These are phyloP conservation scores for Aureobasidium musti DNA, from an alignment of 2,329 filamentous ascomycete genomes.

Conservation along the genomic window DNA sequence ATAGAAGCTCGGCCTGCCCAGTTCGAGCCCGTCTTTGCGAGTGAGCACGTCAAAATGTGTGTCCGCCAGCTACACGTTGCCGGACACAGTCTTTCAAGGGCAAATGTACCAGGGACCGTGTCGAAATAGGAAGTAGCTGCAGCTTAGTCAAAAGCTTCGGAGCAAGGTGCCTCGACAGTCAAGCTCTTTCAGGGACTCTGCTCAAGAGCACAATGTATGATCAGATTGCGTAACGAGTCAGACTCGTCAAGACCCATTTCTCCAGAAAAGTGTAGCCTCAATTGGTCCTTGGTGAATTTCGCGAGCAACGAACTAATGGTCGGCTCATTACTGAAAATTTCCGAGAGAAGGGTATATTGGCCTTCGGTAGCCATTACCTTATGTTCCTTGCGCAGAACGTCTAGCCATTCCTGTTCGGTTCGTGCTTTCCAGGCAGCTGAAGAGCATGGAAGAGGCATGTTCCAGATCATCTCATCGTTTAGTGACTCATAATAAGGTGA, in stretches of 20 bases:
- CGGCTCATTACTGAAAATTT: not conserved
- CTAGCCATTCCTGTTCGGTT: slow-evolving; percentile 3
- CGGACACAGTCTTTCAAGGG: too few relatives aligned
- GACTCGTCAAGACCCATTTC: not conserved
- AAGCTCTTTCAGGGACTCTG: not conserved
- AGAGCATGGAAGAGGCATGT: not conserved
- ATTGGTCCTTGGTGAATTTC: not conserved
- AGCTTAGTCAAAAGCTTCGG: too few relatives aligned
- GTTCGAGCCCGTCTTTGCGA: too few relatives aligned
- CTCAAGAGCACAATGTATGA: not conserved
- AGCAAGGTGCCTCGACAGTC: too few relatives aligned
- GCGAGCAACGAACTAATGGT: not conserved
- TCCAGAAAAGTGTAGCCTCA: not conserved
- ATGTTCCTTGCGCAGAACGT: not conserved
- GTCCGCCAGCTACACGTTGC: too few relatives aligned
- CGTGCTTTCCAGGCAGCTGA: not conserved
- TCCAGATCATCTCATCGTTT: slow-evolving; percentile 6
- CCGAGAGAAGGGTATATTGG: not conserved
- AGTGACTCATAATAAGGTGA: slow-evolving; percentile 3
- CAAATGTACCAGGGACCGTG: too few relatives aligned
- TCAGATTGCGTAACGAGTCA: not conserved
- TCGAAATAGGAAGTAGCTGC: too few relatives aligned
- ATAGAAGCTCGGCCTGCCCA: too few relatives aligned
- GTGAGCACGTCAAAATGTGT: too few relatives aligned
- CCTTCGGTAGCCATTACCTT: not conserved